A percentile compares a stretch with the other conserved stretches of the same genome.
phyloP scores from a whole-genome alignment of 176 grass and related monocot species.

The Oryza glaberrima region DNA sequence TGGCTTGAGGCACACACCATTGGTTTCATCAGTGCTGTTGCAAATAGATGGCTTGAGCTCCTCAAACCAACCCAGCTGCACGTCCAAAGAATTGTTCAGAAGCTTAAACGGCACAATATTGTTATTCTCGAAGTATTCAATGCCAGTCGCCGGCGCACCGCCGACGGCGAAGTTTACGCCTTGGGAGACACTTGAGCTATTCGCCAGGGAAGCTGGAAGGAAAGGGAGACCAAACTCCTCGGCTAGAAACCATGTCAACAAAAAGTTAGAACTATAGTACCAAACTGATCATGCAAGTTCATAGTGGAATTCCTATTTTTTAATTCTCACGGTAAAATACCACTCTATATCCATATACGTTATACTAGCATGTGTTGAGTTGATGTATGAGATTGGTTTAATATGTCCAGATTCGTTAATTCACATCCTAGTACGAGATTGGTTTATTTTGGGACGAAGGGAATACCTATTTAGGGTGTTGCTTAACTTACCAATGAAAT shows the following conservation, averaged over 20 bases:
- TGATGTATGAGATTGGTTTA: too few species aligned
- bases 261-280: not conserved
- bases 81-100: slow-evolving; percentile 43
- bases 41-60: slow-evolving; percentile 48
- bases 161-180: slow-evolving; percentile 63
- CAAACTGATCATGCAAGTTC: not conserved
- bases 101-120: not conserved
- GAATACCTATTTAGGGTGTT: too few species aligned
- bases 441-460: too few species aligned
- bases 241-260: slow-evolving; percentile 17
- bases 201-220: slow-evolving; percentile 12
- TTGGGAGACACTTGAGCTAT: not conserved
- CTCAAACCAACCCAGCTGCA: slow-evolving; percentile 64
- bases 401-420: too few species aligned
- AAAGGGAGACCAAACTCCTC: slow-evolving; percentile 50
- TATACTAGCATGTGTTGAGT: too few species aligned
- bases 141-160: slow-evolving; percentile 48
- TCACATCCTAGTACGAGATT: too few species aligned
- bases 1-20: not conserved
- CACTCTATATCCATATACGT: too few species aligned
- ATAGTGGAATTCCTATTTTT: too few species aligned
- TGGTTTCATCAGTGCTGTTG: slow-evolving; percentile 29
- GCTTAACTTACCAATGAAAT: too few species aligned
- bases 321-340: not conserved
- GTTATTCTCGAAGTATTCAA: slow-evolving; percentile 43